Evolutionary conservation across 371 early-diverging fungal species (phyloP), one percentile per base, ranked within the genome.

Genomic region (Fennellomyces sp.): DNA sequence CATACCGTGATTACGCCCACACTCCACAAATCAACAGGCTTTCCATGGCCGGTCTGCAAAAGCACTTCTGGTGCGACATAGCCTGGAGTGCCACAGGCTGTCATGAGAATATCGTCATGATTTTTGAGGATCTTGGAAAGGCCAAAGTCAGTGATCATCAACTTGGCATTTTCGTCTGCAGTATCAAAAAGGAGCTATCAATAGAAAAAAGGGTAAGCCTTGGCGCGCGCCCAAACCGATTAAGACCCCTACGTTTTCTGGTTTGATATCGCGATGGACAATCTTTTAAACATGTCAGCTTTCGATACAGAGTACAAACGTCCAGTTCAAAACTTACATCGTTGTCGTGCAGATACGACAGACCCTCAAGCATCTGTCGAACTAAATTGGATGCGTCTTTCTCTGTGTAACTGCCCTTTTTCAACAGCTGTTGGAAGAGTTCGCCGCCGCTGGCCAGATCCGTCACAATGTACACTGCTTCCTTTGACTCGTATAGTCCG

Each of bases 21-120:
- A 23, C 91, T 90, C 97, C 97, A 97, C 58, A 95, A 67, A 73
- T 97, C 98, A 2, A 87, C 87, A 13, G 85, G 83, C 38, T 81
- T 85, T 58, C 83, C 82, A 59, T 87, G 84, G 1, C 87, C 87
- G 19, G 79, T 83, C 57, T 83, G 92, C 30, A 82, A 67, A 36
- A 95, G 68, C 2, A 95, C 83, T 69, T 94, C 96, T 13, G 96
- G 96, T 0, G 94, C 92, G 66, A 94, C 94, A 75, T 94, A 96
- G 54, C 94, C 92, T 23, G 92, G 88, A 17, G 92, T 90, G 38
- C 95, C 94, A 63, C 92, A 93, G 49, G 92, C 92, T 1, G 94
- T 94, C 60, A 80, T 83, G 35, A 93, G 66, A 7, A 85, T 75
- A 58, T 78, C 78, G 69, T 88, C 84, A 30, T 82, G 83, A 42